phyloP scores from a whole-genome alignment of 495 filamentous ascomycete species.

The Lophiotrema nucula region DNA sequence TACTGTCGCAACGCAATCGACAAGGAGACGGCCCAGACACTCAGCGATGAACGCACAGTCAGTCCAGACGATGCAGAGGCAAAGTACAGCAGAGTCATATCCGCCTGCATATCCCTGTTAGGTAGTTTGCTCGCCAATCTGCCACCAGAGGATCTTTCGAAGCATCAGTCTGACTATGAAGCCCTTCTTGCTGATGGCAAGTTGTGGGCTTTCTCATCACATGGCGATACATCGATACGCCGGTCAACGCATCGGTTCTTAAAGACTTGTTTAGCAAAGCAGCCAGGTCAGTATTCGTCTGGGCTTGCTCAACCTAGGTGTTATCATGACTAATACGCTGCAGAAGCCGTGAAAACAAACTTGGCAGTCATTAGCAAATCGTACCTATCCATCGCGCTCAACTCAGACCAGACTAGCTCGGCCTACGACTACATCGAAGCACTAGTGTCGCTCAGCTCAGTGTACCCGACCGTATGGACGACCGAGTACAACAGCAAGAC shows the following conservation, averaged over 20 bases:
- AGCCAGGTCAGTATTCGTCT: constrained; percentile 39
- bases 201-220: constrained; percentile 71
- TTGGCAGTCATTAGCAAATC: constrained; percentile 62
- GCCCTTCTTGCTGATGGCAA: constrained; percentile 61
- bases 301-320: background rate
- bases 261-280: constrained; percentile 43
- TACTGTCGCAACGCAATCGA: constrained; percentile 74
- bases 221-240: constrained; percentile 70
- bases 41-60: constrained; percentile 84
- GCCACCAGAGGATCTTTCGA: constrained; percentile 31
- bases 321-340: background rate
- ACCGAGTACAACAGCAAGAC: constrained; percentile 65
- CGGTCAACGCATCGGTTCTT: constrained; percentile 68
- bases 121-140: constrained; percentile 50
- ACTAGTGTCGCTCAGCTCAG: constrained; percentile 59
- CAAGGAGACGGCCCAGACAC: constrained; percentile 71
- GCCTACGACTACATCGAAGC: constrained; percentile 64
- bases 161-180: constrained; percentile 48
- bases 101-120: constrained; percentile 60
- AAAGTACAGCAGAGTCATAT: constrained; percentile 79
- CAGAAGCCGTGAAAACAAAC: constrained; percentile 47
- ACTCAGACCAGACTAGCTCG: constrained; percentile 68
- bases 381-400: constrained; percentile 68
- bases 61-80: constrained; percentile 79
- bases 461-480: constrained; percentile 72